Conservation (phyloP, 306 rosid genomes). For the Mimosa bimucronata region DNA sequence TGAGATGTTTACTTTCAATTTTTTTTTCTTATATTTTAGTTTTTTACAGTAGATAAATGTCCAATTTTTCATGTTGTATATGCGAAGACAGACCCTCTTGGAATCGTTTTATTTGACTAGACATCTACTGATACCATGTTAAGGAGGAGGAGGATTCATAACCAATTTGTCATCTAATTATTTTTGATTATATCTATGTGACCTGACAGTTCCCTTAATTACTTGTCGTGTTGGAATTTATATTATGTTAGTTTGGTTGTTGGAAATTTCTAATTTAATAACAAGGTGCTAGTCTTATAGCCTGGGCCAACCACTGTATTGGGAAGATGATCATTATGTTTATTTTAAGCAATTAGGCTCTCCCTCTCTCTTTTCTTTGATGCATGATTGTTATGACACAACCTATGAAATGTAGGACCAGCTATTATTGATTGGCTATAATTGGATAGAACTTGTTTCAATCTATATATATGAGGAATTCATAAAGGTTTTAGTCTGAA, state of each 20-base stretch:
- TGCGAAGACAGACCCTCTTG: constrained; percentile 30
- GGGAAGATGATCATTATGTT: constrained; percentile 38
- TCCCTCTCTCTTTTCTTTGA: constrained; percentile 1
- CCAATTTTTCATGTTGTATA: constrained; percentile 19
- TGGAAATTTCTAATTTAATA: constrained; percentile 33
- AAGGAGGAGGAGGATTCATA: constrained; percentile 29
- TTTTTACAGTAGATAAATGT: constrained; percentile 3
- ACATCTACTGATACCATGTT: constrained; percentile 8
- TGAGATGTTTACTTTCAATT: constrained; percentile 31
- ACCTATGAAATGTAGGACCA: constrained; percentile 27
- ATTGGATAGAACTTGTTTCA: constrained; percentile 24
- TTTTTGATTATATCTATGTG: constrained; percentile 23
- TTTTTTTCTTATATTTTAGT: background rate
- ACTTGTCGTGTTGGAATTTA: constrained; percentile 56
- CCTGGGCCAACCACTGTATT: constrained; percentile 38
- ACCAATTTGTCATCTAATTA: constrained; percentile 27
- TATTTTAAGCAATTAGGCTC: constrained; percentile 19
- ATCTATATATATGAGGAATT: background rate
- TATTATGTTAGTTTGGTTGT: constrained; percentile 35
- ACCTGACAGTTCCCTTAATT: constrained; percentile 36
- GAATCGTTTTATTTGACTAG: constrained; percentile 45
- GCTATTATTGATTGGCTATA: background rate
- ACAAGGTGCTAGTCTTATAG: constrained; percentile 37
- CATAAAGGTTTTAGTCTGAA: no score
- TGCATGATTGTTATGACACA: constrained; percentile 12